Evolutionary conservation across 1,284 basidiomycete genomes (phyloP).

Genomic region (Ganoderma sinense): DNA sequence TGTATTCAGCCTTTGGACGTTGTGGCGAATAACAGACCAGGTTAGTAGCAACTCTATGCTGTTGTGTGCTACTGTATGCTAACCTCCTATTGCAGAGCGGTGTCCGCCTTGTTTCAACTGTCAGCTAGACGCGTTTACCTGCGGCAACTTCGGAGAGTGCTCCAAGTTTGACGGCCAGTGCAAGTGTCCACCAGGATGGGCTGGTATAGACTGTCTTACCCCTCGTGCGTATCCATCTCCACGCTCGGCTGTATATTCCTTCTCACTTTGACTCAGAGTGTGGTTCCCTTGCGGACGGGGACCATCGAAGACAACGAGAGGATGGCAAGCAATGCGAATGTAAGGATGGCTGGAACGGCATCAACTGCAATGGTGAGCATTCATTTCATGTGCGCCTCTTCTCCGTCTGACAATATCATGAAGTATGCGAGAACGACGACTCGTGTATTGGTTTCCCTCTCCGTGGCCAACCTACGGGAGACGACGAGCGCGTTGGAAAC

Average conservation of each 20-base stretch:
- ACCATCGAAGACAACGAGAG: constrained; percentile 82
- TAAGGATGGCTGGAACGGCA: constrained; percentile 92
- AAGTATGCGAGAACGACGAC: constrained; percentile 86
- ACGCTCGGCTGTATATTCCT: background rate
- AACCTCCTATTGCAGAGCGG: constrained; percentile 42
- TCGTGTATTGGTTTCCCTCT: constrained; percentile 84
- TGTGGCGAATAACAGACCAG: constrained; percentile 29
- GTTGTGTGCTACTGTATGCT: too few species aligned
- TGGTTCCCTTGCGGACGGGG: constrained; percentile 90
- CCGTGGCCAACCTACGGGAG: constrained; percentile 50
- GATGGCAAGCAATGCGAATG: constrained; percentile 85
- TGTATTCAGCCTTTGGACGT: constrained; percentile 29
- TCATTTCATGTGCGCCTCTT: background rate
- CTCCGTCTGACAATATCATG: background rate
- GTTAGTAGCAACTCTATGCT: constrained; percentile 12
- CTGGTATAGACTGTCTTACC: constrained; percentile 87
- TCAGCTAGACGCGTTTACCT: constrained; percentile 81
- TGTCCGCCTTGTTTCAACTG: constrained; percentile 90
- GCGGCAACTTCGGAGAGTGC: constrained; percentile 88
- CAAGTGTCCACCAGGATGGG: constrained; percentile 90
- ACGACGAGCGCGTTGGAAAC: constrained; percentile 61
- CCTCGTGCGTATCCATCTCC: constrained; percentile 64
- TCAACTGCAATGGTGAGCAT: constrained; percentile 93
- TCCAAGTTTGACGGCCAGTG: constrained; percentile 91
- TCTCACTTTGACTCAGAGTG: constrained; percentile 63